Base-by-base conservation (phyloP, 352 stramenopile genomes). In the Thraustochytrium aureum region DNA sequence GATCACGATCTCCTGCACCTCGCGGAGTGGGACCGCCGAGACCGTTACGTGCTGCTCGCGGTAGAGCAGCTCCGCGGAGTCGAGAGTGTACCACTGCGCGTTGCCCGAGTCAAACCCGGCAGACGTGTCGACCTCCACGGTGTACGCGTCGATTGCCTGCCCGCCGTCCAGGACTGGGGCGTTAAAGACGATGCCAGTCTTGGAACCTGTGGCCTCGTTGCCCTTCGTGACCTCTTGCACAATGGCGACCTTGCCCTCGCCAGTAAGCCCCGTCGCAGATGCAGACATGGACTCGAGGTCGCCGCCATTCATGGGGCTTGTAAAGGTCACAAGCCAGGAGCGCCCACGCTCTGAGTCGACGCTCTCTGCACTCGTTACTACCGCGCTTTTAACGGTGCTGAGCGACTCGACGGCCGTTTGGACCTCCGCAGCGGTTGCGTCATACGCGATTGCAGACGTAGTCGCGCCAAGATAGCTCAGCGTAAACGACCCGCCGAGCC, bases 81-180 rank as follows among this genome's bases (percentile, higher is more conserved):
- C 33, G 1, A 75, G 14, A 26, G 54, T 45, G 32, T 45, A 54
- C 56, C 56, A 83, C 39, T 73, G 61, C 5, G n/a, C 22, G 32
- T 73, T 47, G 20, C 39, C 43, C 39, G 89, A 93, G 65, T 91
- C 86, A 69, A 96, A 96, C 1, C 79, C 87, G 1, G 86, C 72
- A 0, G 88, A 88, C 0, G 91, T 94, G 67, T 97, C 93, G 85
- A 92, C 95, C 84, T 98, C 92, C 17, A 98, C 87, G n/a, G 90
- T 89, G 75, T 97, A 97, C 86, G 93, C 92, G 0, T 91, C 94
- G 50, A 97, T 86, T 3, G 86, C 66, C 1, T 87, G 79, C 2
- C 92, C 93, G 39, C 92, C 92, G 54, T 89, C 39, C 1, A 93
- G 91, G 37, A 91, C 89, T 32, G 61, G 35, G 37, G 64, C 61